phyloP scores from a whole-genome alignment of 176 grass and related monocot species.

The Cenchrus purpureus region DNA sequence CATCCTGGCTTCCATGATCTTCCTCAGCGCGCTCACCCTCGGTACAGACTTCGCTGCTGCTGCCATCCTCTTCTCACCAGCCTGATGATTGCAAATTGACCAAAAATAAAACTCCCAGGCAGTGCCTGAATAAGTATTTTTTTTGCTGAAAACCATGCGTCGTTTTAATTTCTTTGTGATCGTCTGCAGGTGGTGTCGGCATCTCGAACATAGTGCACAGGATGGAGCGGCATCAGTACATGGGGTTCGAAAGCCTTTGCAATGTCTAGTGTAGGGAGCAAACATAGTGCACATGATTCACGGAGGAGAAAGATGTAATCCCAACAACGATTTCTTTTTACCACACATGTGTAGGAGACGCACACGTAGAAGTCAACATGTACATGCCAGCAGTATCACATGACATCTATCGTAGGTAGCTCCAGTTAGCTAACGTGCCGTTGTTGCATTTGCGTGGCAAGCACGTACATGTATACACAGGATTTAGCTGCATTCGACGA shows the following conservation, averaged over 20 bases:
- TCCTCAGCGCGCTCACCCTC: constrained; percentile 58
- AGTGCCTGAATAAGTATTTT: not conserved
- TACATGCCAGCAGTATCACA: too few relatives aligned
- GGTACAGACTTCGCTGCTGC: constrained; percentile 15
- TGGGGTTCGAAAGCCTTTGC: constrained; percentile 74
- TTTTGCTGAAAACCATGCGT: not conserved
- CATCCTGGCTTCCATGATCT: constrained; percentile 73
- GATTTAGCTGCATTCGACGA: too few relatives aligned
- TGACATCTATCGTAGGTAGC: too few relatives aligned
- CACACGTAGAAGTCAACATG: too few relatives aligned
- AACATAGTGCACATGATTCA: not conserved
- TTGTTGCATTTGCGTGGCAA: too few relatives aligned
- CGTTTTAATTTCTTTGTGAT: not conserved
- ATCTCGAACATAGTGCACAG: constrained; percentile 54
- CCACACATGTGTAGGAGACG: too few relatives aligned
- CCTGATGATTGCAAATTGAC: not conserved
- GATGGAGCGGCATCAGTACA: constrained; percentile 61
- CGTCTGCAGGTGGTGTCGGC: constrained; percentile 61
- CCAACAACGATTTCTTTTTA: too few relatives aligned
- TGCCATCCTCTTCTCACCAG: not conserved
- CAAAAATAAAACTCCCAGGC: not conserved
- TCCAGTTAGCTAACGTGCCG: too few relatives aligned
- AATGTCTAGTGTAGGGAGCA: constrained; percentile 13
- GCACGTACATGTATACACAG: too few relatives aligned
- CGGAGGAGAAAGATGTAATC: too few relatives aligned